Conservation (phyloP, 805 yeast genomes). For the Candida glaebosa region DNA sequence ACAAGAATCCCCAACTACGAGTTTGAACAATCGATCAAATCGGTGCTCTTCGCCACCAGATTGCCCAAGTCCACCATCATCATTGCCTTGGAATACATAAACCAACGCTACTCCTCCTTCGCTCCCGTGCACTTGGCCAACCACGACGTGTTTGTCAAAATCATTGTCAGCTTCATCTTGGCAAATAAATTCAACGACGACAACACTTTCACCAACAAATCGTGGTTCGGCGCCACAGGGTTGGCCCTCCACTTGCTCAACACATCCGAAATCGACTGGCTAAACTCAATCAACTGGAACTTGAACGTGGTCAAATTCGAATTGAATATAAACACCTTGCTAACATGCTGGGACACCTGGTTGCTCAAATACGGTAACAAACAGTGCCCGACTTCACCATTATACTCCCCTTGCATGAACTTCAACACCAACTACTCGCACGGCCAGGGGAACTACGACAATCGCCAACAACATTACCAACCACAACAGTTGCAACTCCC, state of each 20-base stretch:
- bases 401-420: neutral
- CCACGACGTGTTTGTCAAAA: conserved; percentile 46
- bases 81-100: conserved; percentile 73
- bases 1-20: conserved; percentile 39
- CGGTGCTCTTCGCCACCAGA: conserved; percentile 82
- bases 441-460: neutral
- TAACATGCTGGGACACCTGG: conserved; percentile 46
- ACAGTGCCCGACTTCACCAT: neutral
- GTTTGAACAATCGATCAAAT: conserved; percentile 57
- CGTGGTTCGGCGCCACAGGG: conserved; percentile 97
- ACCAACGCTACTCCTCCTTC: conserved; percentile 48
- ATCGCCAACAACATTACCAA: neutral
- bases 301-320: conserved; percentile 41
- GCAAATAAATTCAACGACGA: conserved; percentile 96
- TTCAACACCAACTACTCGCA: neutral
- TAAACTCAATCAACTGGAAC: conserved; percentile 57
- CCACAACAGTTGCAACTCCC: neutral
- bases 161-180: conserved; percentile 69
- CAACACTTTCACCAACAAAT: conserved; percentile 89
- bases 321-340: conserved; percentile 36
- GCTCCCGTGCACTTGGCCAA: conserved; percentile 16
- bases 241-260: conserved; percentile 60
- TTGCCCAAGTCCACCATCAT: conserved; percentile 79
- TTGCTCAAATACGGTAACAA: conserved; percentile 26
- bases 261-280: conserved; percentile 67